Percentiles rank a stretch among this genome's conserved stretches.
Evolutionary conservation across 108 stramenopile genomes (phyloP).

Genomic region (Poteriospumella lacustris): DNA sequence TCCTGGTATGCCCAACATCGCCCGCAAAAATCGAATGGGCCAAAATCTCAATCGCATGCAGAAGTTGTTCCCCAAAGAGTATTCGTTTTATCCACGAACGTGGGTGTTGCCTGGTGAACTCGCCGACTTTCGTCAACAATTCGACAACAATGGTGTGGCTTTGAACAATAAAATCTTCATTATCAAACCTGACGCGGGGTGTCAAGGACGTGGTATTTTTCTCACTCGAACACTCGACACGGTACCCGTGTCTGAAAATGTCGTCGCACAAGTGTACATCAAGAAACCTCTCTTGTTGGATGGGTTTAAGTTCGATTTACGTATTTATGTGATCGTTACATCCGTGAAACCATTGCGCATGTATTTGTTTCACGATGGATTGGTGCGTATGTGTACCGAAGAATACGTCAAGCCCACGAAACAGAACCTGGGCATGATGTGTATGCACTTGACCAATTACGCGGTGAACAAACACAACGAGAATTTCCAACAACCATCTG

Average conservation of each 20-base stretch:
- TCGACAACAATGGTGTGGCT: conserved; percentile 53
- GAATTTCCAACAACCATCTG: conserved; percentile 32
- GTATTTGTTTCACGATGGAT: conserved; percentile 60
- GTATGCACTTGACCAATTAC: conserved; percentile 82
- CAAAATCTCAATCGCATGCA: conserved; percentile 69
- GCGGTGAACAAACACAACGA: conserved; percentile 60
- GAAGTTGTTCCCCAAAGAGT: conserved; percentile 64
- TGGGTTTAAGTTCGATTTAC: conserved; percentile 75
- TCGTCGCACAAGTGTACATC: conserved; percentile 72
- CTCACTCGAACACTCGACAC: conserved; percentile 49
- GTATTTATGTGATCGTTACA: conserved; percentile 72
- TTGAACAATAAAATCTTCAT: conserved; percentile 59
- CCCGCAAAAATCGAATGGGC: conserved; percentile 66
- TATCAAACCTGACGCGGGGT: conserved; percentile 62
- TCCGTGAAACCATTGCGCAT: conserved; percentile 64
- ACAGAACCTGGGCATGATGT: conserved; percentile 58
- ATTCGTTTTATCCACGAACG: conserved; percentile 66
- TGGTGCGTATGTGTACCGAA: conserved; percentile 54
- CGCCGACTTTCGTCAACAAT: conserved; percentile 55
- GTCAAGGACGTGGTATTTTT: conserved; percentile 59
- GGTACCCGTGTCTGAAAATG: conserved; percentile 51
- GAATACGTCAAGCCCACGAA: conserved; percentile 62
- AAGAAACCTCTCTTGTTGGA: conserved; percentile 67
- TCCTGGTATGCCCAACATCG: conserved; percentile 72
- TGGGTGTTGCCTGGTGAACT: conserved; percentile 48